Conservation (phyloP, 164 flowering plant genomes). For the Cinnamomum micranthum region DNA sequence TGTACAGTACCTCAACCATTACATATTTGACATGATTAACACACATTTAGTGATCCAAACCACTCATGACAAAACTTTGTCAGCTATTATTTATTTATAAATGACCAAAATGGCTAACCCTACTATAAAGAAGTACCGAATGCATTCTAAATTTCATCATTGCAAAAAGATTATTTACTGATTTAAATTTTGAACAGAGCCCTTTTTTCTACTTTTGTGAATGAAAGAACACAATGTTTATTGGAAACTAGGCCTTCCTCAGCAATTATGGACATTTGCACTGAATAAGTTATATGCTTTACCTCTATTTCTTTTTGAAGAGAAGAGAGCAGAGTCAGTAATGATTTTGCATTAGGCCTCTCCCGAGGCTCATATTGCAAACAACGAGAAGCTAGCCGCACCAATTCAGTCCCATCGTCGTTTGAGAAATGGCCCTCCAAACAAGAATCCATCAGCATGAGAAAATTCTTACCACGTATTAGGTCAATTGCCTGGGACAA, state of each 20-base stretch:
- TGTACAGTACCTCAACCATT: too few relatives aligned
- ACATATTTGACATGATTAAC: too few relatives aligned
- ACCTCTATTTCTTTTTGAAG: slow-evolving; percentile 92
- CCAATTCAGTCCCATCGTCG: slow-evolving; percentile 87
- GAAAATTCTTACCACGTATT: slow-evolving; percentile 79
- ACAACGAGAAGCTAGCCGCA: slow-evolving; percentile 81
- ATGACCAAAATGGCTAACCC: background rate
- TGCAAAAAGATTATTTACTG: background rate
- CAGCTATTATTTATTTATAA: too few relatives aligned
- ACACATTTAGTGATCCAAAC: too few relatives aligned
- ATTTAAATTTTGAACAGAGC: background rate
- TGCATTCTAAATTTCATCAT: background rate
- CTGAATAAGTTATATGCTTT: background rate
- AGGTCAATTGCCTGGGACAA: slow-evolving; percentile 77
- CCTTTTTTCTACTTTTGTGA: background rate
- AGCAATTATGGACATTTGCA: background rate
- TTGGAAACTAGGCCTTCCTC: background rate
- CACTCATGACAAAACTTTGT: too few relatives aligned
- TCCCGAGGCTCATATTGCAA: slow-evolving; percentile 91
- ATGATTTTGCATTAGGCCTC: slow-evolving; percentile 83
- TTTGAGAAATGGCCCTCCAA: slow-evolving; percentile 86
- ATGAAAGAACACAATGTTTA: background rate
- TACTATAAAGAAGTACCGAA: background rate
- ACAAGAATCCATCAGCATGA: slow-evolving; percentile 87
- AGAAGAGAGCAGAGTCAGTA: slow-evolving; percentile 59